Conservation (phyloP, 2,329 filamentous ascomycete genomes). For the Diaporthe sp. region DNA sequence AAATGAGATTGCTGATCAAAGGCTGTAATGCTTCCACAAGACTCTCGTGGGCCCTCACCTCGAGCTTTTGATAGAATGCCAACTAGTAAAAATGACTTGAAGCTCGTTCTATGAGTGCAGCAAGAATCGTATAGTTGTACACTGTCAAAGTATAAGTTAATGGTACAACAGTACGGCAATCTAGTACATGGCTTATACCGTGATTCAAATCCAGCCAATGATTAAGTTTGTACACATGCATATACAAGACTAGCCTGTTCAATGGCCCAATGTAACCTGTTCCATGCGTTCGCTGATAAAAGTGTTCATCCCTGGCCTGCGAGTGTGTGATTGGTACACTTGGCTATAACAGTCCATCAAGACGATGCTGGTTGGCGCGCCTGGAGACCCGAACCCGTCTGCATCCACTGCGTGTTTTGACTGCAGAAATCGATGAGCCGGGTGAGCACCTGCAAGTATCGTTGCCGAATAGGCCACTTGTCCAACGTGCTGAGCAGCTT, state of each 20-base stretch:
- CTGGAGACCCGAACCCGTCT: not conserved
- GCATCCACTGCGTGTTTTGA: conserved; percentile 6
- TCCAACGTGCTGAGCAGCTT: conserved; percentile 37
- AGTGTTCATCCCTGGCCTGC: not conserved
- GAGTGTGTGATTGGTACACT: not conserved
- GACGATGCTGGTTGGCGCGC: not conserved
- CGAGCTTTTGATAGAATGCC: too few relatives aligned
- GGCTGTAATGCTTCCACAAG: not conserved
- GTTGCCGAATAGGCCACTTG: conserved; percentile 30
- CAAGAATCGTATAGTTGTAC: too few relatives aligned
- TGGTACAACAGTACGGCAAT: too few relatives aligned
- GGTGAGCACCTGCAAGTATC: conserved; percentile 17
- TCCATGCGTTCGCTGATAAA: not conserved
- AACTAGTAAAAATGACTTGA: not conserved
- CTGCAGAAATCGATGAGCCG: conserved; percentile 25
- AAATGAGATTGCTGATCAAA: not conserved
- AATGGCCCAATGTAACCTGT: too few relatives aligned
- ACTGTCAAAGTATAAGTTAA: too few relatives aligned
- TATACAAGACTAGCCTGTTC: too few relatives aligned
- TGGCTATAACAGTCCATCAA: not conserved
- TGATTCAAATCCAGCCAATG: too few relatives aligned
- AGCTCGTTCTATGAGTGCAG: too few relatives aligned
- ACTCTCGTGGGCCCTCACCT: too few relatives aligned
- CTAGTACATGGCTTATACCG: too few relatives aligned
- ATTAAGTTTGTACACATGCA: too few relatives aligned